These are phyloP conservation scores for Aphanocladium album DNA, from an alignment of 2,329 filamentous ascomycete species.

Conservation along the genomic window DNA sequence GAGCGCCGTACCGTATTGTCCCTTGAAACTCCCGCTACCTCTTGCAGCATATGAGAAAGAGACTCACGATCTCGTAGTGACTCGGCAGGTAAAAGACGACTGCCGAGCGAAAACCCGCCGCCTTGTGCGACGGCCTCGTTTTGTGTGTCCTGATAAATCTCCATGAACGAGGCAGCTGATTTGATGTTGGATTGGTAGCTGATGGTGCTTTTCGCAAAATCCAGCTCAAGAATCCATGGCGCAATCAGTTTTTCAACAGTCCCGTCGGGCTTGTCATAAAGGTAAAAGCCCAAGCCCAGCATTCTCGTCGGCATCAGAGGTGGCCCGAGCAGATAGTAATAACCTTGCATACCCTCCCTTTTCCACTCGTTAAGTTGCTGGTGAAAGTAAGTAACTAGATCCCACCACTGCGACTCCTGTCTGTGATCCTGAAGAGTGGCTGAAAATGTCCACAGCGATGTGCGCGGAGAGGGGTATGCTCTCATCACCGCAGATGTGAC, in stretches of 20 bases:
- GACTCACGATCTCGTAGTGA: neutral
- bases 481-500: slow-evolving; percentile 32
- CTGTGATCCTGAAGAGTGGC: neutral
- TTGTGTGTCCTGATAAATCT: neutral
- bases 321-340: neutral
- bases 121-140: neutral
- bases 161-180: neutral
- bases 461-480: slow-evolving; percentile 26
- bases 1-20: neutral
- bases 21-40: neutral
- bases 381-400: neutral
- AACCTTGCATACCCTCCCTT: slow-evolving; percentile 7
- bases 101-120: neutral
- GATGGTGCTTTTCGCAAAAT: neutral
- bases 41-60: neutral
- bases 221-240: neutral
- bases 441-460: slow-evolving; percentile 11
- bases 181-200: neutral
- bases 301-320: neutral
- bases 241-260: neutral
- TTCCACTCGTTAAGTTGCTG: neutral
- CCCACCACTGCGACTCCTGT: slow-evolving; percentile 5
- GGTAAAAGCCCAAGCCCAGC: neutral
- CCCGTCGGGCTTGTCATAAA: slow-evolving; percentile 4
- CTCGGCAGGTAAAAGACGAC: neutral